Evolutionary conservation across 1,139 yeast genomes (phyloP), one percentile per base, ranked within the genome.

Genomic region (Arxiozyma heterogenica): DNA sequence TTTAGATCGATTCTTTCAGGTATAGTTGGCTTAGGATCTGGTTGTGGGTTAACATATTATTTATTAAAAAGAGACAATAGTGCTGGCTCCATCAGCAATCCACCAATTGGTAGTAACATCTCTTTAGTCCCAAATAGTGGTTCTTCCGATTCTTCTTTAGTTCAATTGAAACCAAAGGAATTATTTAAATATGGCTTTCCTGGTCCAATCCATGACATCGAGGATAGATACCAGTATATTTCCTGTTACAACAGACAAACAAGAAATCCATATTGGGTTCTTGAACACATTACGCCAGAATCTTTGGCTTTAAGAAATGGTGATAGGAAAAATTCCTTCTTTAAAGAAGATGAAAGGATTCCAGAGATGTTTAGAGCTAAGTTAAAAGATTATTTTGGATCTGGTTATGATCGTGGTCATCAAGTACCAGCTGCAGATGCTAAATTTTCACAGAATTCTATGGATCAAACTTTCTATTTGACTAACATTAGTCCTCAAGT

Each of bases 391-490:
- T 93, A 86, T 69, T 91, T 91, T 75, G 80, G 98, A 60, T 84
- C 95, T 51, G 99, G 99, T 0, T 93, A 88, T 70, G 99, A 93
- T 68, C 75, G 98, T 60, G 99, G 99, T 3, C 99, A 93, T 70
- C 88, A 87, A 65, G 97, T 96, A 0, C 98, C 99, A 1, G 98
- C 98, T 5, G 98, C 98, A 0, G 88, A 93, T 69, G 97, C 98
- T 43, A 90, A 89, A 68, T 93, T 80, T 71, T 81, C 82, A 41
- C 98, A 93, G 69, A 64, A 71, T 23, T 98, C 98, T 15, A 91
- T 94, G 97, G 85, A 93, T 68, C 96, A 91, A 69, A 94, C 98
- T 0, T 93, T 93, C 64, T 81, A 76, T 60, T 74, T 94, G 63
- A 83, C 96, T 22, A 93, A 93, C 69, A 93, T 93, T 77, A 81